Base-by-base conservation (phyloP, 2,329 filamentous ascomycete genomes). In the Cladophialophora bantiana region DNA sequence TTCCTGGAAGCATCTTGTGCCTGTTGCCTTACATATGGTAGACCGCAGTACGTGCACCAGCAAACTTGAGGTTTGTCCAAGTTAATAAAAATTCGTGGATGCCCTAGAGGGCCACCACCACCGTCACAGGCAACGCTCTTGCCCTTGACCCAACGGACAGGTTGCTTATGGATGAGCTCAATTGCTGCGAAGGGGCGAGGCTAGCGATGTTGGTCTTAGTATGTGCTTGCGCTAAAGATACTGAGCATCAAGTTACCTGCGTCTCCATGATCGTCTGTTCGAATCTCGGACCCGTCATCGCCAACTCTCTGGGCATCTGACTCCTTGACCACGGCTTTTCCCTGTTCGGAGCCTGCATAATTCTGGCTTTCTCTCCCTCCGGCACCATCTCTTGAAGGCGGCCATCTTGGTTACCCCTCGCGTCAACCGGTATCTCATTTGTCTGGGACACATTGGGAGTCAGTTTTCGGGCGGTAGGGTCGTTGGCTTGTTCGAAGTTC, bases 11-110 rank as follows among this genome's bases (percentile, higher is more conserved):
- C 40, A 4, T 34, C 31, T n/a, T 32, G 32, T 7, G 42, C 42
- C 26, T 13, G n/a, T 34, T 81, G 20, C 83, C 94, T 78, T 86
- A 98, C 95, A 78, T 89, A 99, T 74, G 95, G 95, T 72, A 95
- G 79, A 61, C 95, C 95, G 78, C 95, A 99, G 84, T 99, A 99
- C 76, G 86, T 90, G 85, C 95, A 99, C 78, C 84, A 84, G 80
- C 88, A 88, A 75, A 99, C 97, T 84, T 98, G 89, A 52, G 95
- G 92, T 85, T 97, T 98, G 82, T 99, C 95, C 72, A 91, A 90
- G 82, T 99, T 99, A 87, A 99, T 99, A 79, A 93, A 99, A 81
- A 99, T 90, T 76, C 88, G 88, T 58, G 95, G 95, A 80, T 99
- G 95, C 52, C 95, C 95, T 63, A 92, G 83, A 36, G 94, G 90